Evolutionary conservation across 352 stramenopile genomes (phyloP), one percentile per base, ranked within the genome.

Genomic region (Globisporangium apiculatum): DNA sequence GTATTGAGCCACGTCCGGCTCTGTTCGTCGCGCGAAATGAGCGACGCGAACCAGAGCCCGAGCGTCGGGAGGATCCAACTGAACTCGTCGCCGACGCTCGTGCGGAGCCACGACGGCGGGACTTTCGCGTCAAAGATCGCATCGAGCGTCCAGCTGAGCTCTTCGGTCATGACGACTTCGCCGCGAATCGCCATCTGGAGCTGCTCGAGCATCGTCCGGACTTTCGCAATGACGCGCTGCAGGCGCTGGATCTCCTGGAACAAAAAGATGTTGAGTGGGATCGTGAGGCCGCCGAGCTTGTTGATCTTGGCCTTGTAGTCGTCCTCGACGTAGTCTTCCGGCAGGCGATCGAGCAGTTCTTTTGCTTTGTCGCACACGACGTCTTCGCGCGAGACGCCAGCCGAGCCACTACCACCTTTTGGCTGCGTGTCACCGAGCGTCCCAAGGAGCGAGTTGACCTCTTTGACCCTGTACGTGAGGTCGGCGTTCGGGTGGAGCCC

Each of bases 211-310:
- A 95, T 98, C 58, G 91, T 96, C 42, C 93, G 82, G 46, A 99
- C 96, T 72, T 98, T 98, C 54, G 82, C 78, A 58, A 99, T 94
- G 42, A 99, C 96, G 45, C 83, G 85, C 66, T 99, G 94, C 49
- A 99, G 76, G 1, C 96, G 86, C 71, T 99, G 94, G 58, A 99
- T 98, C 68, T 99, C 97, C 79, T 98, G 95, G 78, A 98, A 99
- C 24, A 99, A 73, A 69, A 99, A 99, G 56, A 99, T 98, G 62
- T 99, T 99, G 59, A 99, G 83, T 24, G 97, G 96, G 52, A 98
- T 92, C 51, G 89, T 88, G 49, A 99, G 88, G 0, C 97, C 97
- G 4, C 95, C 95, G 3, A 98, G 67, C 65, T 98, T 98, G 66
- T 94, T 89, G 65, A 99, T 98, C 72, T 98, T 98, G 55, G 79